These are phyloP conservation scores for Coccomyxa subellipsoidea DNA, from an alignment of 163 green algal genomes.

Conservation along the genomic window DNA sequence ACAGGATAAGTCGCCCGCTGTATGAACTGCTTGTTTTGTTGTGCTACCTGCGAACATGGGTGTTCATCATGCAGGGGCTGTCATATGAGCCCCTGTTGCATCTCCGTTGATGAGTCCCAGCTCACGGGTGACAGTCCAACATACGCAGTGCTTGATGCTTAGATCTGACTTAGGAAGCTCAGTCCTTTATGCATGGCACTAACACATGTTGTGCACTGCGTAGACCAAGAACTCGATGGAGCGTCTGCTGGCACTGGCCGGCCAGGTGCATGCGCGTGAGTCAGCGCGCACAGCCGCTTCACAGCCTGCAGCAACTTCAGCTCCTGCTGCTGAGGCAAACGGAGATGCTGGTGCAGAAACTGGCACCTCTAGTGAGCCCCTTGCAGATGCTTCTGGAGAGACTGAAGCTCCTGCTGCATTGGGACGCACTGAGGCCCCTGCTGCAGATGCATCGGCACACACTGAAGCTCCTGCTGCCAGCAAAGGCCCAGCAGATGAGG, in stretches of 20 bases:
- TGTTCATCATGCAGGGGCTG: no score
- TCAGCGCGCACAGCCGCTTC: neutral
- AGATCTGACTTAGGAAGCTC: no score
- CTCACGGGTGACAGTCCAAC: no score
- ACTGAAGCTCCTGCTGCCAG: neutral
- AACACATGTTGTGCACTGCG: neutral
- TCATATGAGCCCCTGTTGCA: no score
- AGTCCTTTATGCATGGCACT: neutral
- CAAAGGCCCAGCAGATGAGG: neutral
- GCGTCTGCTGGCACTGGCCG: neutral
- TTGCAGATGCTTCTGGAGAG: no score
- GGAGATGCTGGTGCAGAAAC: neutral
- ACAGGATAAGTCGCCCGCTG: no score
- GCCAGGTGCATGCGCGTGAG: neutral
- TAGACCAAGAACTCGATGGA: neutral
- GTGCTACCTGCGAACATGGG: no score
- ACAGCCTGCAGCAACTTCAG: neutral
- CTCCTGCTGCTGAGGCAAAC: neutral
- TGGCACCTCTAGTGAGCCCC: no score
- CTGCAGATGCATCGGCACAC: neutral
- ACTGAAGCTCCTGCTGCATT: no score
- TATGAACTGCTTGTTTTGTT: no score
- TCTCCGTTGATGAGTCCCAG: no score
- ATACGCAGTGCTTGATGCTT: no score
- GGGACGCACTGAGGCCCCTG: neutral